A percentile compares a stretch with the other conserved stretches of the same genome.
Evolutionary conservation across 208 protist genomes (phyloP).

Genomic region (Trichomonas gallinae): DNA sequence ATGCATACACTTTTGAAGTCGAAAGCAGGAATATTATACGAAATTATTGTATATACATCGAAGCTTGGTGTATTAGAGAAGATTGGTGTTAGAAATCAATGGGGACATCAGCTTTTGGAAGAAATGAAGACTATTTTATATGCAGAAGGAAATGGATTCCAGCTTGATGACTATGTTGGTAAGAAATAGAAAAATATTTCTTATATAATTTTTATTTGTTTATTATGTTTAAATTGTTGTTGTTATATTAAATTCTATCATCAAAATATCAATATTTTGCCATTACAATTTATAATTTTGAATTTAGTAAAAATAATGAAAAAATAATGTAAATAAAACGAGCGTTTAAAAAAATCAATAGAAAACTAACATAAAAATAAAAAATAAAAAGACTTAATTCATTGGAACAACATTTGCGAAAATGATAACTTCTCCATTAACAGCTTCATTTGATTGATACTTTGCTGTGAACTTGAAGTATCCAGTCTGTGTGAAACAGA

Average conservation of each 20-base stretch:
- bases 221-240: no score
- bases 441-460: neutral
- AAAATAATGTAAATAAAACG: no score
- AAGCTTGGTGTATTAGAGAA: constrained; percentile 14
- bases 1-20: neutral
- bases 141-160: neutral
- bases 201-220: no score
- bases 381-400: neutral
- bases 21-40: neutral
- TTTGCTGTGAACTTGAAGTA: neutral
- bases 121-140: neutral
- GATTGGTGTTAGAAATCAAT: neutral
- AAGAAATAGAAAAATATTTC: no score
- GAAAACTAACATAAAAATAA: neutral
- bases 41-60: neutral
- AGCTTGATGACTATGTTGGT: neutral
- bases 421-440: neutral
- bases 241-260: no score
- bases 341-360: no score
- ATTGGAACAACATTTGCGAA: neutral
- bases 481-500: neutral
- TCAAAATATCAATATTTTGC: no score
- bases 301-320: no score
- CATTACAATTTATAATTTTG: no score
- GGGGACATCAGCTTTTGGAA: neutral